phyloP scores from a whole-genome alignment of 805 yeast species.

The Candida ponderosae region DNA sequence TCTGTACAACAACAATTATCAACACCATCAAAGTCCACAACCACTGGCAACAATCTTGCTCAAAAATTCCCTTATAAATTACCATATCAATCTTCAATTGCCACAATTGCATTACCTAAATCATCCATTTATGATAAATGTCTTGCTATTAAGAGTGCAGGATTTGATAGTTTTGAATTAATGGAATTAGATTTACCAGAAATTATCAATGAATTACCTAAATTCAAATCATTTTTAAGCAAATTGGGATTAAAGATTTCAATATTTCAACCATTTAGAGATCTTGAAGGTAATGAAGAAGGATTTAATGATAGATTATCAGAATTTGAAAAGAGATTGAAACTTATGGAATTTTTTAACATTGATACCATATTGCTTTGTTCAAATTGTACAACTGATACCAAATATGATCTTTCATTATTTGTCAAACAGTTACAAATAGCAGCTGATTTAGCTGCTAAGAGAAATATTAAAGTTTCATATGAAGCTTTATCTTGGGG shows the following conservation, averaged over 20 bases:
- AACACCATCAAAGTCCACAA: too few species aligned
- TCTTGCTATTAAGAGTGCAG: slow-evolving; percentile 2
- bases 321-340: slow-evolving; percentile 1
- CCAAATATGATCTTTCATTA: background rate
- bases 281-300: slow-evolving; percentile 2
- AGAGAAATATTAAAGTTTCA: slow-evolving; percentile 15
- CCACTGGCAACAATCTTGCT: too few species aligned
- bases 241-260: slow-evolving; percentile 2
- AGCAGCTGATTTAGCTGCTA: slow-evolving; percentile 2
- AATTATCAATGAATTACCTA: background rate
- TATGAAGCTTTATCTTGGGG: slow-evolving; percentile 24
- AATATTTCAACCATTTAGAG: slow-evolving; percentile 6
- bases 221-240: background rate
- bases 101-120: slow-evolving; percentile 3
- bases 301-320: background rate
- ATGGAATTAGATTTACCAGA: slow-evolving; percentile 3
- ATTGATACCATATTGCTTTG: slow-evolving; percentile 3
- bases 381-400: slow-evolving; percentile 1
- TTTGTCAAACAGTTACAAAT: slow-evolving; percentile 1
- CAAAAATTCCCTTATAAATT: too few species aligned
- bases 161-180: slow-evolving; percentile 3
- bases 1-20: too few species aligned
- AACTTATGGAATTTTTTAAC: slow-evolving; percentile 1
- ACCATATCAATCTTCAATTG: slow-evolving; percentile 1
- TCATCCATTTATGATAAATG: slow-evolving; percentile 1